Evolutionary conservation across 2,329 filamentous ascomycete genomes (phyloP).

Genomic region (Ceratocystis diversiconidia): DNA sequence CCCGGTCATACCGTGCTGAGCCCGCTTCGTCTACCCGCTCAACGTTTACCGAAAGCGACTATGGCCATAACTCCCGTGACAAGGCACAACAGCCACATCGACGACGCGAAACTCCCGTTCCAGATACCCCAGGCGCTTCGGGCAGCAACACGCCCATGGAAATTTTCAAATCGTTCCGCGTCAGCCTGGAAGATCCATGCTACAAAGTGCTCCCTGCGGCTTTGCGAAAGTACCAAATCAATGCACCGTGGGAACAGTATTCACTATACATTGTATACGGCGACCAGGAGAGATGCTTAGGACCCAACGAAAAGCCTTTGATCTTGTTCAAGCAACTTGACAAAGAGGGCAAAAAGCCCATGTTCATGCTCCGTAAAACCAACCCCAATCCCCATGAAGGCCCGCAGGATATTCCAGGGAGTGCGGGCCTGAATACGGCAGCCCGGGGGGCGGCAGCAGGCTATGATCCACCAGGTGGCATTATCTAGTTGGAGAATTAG

Average conservation of each 20-base stretch:
- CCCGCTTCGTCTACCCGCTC: conserved; percentile 38
- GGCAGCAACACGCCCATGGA: conserved; percentile 54
- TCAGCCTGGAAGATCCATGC: conserved; percentile 95
- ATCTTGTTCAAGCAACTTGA: conserved; percentile 96
- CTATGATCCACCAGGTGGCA: conserved; percentile 46
- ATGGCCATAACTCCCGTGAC: conserved; percentile 23
- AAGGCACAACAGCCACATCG: conserved; percentile 32
- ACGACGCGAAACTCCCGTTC: conserved; percentile 46
- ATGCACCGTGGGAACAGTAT: conserved; percentile 93
- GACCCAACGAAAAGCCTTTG: conserved; percentile 80
- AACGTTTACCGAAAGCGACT: conserved; percentile 40
- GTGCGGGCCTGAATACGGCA: conserved; percentile 36
- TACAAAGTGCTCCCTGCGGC: conserved; percentile 93
- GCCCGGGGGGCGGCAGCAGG: conserved; percentile 32
- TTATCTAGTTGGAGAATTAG: conserved; percentile 33
- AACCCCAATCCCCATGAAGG: conserved; percentile 38
- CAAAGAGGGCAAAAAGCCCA: conserved; percentile 92
- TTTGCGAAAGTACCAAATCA: conserved; percentile 96
- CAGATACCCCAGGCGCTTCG: conserved; percentile 37
- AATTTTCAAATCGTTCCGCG: conserved; percentile 97
- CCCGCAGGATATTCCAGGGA: conserved; percentile 34
- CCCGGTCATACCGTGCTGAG: conserved; percentile 46
- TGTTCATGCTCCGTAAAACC: conserved; percentile 88
- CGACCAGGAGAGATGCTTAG: conserved; percentile 90
- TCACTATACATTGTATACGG: conserved; percentile 96